phyloP scores from a whole-genome alignment of 176 grass and related monocot genomes.

The Oryza meyeriana region DNA sequence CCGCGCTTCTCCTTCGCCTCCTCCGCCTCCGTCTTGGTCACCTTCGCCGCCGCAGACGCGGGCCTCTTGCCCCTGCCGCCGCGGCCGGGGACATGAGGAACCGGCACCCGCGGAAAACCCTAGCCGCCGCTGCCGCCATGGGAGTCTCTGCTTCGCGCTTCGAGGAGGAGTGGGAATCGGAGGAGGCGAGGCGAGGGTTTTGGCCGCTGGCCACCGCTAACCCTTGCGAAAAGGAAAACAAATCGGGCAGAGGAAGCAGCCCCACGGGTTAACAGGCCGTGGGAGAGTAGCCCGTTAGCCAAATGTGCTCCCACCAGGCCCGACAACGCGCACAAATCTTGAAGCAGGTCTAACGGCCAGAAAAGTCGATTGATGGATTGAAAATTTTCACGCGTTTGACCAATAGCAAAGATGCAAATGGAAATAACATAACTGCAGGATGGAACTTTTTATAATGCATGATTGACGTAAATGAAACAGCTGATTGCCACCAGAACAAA shows the following conservation, averaged over 20 bases:
- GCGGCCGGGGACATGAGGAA: conserved; percentile 57
- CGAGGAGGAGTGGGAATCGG: background rate
- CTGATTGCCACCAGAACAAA: background rate
- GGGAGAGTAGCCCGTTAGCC: no score
- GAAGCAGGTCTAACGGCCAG: no score
- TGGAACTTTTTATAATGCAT: background rate
- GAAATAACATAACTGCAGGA: background rate
- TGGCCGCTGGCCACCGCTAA: no score
- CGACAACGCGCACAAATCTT: no score
- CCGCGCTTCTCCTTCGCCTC: conserved; percentile 22
- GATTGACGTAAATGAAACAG: background rate
- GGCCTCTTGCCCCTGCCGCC: conserved; percentile 19
- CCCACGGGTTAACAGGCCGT: no score
- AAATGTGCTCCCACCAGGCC: no score
- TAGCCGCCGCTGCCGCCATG: conserved; percentile 18
- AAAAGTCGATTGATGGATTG: no score
- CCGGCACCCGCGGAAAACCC: no score
- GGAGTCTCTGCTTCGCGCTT: background rate
- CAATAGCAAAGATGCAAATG: no score
- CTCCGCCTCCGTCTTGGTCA: background rate
- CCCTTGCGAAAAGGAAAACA: no score
- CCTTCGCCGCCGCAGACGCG: background rate
- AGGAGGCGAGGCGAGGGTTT: conserved; percentile 41
- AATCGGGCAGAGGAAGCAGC: no score
- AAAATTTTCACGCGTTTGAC: no score